Base-by-base conservation (phyloP, 2,329 filamentous ascomycete species). In the Penicillium expansum region DNA sequence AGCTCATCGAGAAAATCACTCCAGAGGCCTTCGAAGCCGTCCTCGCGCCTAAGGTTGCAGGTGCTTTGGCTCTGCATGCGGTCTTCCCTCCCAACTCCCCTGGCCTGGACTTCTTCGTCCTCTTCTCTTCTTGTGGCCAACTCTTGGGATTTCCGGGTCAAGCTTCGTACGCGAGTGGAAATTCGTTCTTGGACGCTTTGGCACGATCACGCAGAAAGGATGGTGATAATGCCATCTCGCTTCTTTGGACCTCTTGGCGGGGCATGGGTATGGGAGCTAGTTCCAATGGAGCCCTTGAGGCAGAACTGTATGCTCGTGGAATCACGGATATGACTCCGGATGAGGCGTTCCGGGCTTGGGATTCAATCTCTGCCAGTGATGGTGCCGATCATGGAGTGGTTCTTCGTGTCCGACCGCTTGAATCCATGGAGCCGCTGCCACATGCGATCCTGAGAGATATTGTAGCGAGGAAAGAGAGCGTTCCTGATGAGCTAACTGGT, bases 341-440 rank as follows among this genome's bases (percentile, higher is more conserved):
- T 5, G 43, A 45, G 27, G 43, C 43, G 5, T 45, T 45, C 27
- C 14, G 22, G 14, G 39, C 52, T 20, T 60, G 44, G 29, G 14
- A 16, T 0, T 64, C 76, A 52, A 37, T 77, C 4, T 24, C 39
- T 14, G 63, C 61, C 10, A 64, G 65, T 13, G 70, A 71, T 51
- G 67, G 77, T 44, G 66, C 72, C 4, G 71, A 72, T 14, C 72
- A 77, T 32, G 76, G 64, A 1, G 75, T 78, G 2, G 72, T 79
- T 0, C 61, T 74, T n/a, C 70, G 74, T 8, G 66, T 62, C 1
- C 66, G 62, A 0, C 50, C 67, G 1, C 57, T 78, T 1, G 71
- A 75, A 2, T 64, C 59, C 1, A 67, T 67, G 22, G 75, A 78
- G 39, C 53, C 58, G 16, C n/a, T 65, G 29, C 57, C 58, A 5